Conservation (phyloP, 78 protist species). For the Bigelowiella natans region DNA sequence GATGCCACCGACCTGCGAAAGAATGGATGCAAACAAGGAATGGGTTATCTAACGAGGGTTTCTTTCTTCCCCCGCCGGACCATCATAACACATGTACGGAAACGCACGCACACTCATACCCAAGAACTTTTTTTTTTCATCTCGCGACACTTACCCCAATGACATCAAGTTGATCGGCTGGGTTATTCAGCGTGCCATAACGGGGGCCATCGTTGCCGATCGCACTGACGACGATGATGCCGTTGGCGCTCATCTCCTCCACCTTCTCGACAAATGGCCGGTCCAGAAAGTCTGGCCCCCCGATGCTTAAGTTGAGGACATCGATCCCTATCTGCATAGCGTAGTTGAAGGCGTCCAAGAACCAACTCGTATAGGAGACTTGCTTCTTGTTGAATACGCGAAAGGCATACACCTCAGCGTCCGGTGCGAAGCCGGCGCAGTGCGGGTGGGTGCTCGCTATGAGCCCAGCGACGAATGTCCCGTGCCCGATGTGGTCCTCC, state of each 20-base stretch:
- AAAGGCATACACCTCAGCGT: constrained; percentile 59
- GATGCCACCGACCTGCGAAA: neutral
- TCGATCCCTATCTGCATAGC: constrained; percentile 54
- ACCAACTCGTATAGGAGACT: constrained; percentile 83
- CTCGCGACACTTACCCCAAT: constrained; percentile 63
- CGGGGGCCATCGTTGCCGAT: constrained; percentile 7
- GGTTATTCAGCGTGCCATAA: constrained; percentile 78
- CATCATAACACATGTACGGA: no score
- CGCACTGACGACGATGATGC: constrained; percentile 37
- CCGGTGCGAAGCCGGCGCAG: constrained; percentile 77
- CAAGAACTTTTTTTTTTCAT: no score
- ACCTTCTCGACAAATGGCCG: constrained; percentile 83
- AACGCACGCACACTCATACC: no score
- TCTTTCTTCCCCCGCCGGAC: no score
- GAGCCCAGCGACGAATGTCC: constrained; percentile 81
- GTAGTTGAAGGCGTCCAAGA: constrained; percentile 88
- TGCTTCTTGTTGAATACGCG: constrained; percentile 67
- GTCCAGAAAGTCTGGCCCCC: constrained; percentile 88
- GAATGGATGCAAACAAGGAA: no score
- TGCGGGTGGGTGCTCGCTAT: constrained; percentile 20
- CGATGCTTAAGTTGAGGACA: constrained; percentile 76
- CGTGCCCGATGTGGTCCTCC: constrained; percentile 76
- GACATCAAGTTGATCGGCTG: constrained; percentile 84
- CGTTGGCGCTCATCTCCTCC: constrained; percentile 65
- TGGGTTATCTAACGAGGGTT: no score